Base-by-base conservation (phyloP, 768 basidiomycete genomes). In the Boletus bicolor region DNA sequence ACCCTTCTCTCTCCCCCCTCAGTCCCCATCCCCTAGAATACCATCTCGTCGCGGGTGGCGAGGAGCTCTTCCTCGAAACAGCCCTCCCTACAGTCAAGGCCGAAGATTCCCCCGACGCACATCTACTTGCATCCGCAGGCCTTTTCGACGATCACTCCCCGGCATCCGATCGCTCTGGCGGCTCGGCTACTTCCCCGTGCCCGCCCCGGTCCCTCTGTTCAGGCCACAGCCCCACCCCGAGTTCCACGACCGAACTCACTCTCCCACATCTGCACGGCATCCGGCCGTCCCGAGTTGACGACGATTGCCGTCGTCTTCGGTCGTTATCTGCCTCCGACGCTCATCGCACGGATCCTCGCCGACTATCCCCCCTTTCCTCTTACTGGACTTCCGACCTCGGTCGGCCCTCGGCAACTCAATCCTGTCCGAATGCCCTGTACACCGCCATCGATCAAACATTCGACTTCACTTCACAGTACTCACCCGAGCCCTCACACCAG, bases 1-100 rank as follows among this genome's bases (percentile, higher is more conserved):
- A 37, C 36, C 7, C 49, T 45, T 1, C 5, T 63, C 37, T 39
- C 44, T 0, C 46, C 14, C 36, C 30, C 14, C 54, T 64, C 51
- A 62, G 2, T 12, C 19, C 41, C 51, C 7, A 5, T 45, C 21
- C 30, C 50, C 36, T 63, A 89, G 89, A 89, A 63, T 90, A 83
- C 64, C 82, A 86, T 65, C 81, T 91, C 49, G 89, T 91, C 56
- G 89, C 89, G 9, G 89, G 89, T 53, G 87, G 86, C 46, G 89
- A 91, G 61, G 89, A 91, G 65, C 76, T 87, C 30, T 82, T 79
- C 60, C 76, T 73, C 30, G 82, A 84, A 44, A 73, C 71, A 5
- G 65, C 73, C 39, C 72, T 79, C n/a, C 71, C 75, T 4, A 70
- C 77, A 30, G 76, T 84, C 57, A 85, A 86, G 68, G 71, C 79